Conservation (phyloP, 805 yeast species). For the Tetrapisispora phaffii region DNA sequence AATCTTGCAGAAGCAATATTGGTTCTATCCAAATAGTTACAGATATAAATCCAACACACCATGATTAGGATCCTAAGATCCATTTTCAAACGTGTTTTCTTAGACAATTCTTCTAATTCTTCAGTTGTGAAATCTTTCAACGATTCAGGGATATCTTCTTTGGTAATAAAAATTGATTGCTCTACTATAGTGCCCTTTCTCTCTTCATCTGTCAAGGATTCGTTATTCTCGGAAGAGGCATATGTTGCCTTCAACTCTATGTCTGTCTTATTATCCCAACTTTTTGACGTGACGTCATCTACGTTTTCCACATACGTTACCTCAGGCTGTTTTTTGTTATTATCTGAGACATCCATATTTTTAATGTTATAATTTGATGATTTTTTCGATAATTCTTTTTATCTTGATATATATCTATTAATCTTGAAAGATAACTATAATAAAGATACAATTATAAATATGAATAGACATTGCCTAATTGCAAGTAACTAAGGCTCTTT, state of each 20-base stretch:
- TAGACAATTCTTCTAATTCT: constrained; percentile 37
- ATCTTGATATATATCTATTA: too few relatives aligned
- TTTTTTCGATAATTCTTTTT: too few relatives aligned
- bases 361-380: neutral
- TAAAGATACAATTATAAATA: too few relatives aligned
- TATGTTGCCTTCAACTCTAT: neutral
- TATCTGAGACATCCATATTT: constrained; percentile 1
- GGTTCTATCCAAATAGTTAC: constrained; percentile 47
- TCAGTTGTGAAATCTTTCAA: constrained; percentile 22
- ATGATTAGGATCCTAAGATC: constrained; percentile 43
- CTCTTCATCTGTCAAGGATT: neutral
- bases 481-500: too few relatives aligned
- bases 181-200: neutral
- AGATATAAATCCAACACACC: constrained; percentile 40
- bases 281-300: neutral
- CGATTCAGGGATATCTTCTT: constrained; percentile 16
- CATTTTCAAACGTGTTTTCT: constrained; percentile 36
- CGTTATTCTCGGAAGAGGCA: neutral
- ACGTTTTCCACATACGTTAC: constrained; percentile 2
- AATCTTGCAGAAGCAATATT: constrained; percentile 51
- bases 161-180: constrained; percentile 6
- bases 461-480: too few relatives aligned
- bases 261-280: neutral
- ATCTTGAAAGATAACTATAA: too few relatives aligned
- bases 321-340: neutral